Percentiles rank a stretch among this genome's conserved stretches.
Conservation (phyloP, 495 filamentous ascomycete species). For the Aspergillus olivimuriae region DNA sequence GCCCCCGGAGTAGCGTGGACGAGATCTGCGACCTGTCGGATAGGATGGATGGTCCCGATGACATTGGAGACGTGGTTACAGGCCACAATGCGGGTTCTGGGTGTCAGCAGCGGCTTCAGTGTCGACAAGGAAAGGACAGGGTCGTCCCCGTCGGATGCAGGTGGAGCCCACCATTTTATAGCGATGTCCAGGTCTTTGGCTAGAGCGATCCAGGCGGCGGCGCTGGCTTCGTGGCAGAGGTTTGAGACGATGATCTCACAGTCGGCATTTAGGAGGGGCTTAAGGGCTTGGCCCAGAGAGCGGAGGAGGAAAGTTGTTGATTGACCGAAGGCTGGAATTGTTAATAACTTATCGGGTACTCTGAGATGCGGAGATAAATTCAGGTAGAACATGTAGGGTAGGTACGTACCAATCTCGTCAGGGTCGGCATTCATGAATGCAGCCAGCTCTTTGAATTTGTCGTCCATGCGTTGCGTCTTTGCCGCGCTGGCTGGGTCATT, state of each 20-base stretch:
- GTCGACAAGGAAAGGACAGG: slow-evolving; percentile 34
- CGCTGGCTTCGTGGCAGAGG: slow-evolving; percentile 61
- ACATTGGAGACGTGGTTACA: slow-evolving; percentile 47
- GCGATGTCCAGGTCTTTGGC: slow-evolving; percentile 42
- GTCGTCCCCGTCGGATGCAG: slow-evolving; percentile 14
- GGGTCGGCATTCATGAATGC: background rate
- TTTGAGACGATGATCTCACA: slow-evolving; percentile 54
- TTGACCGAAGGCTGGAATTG: background rate
- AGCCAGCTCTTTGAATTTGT: background rate
- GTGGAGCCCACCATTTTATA: slow-evolving; percentile 52
- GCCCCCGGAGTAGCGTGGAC: slow-evolving; percentile 32
- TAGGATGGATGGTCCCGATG: slow-evolving; percentile 55
- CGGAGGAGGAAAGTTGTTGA: background rate
- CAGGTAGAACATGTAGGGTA: too few species aligned
- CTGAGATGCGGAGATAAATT: too few species aligned
- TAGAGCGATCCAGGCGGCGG: slow-evolving; percentile 54
- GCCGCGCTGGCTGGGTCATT: too few species aligned
- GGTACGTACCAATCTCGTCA: background rate
- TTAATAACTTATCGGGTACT: background rate
- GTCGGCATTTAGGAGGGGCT: slow-evolving; percentile 31
- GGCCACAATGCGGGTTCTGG: slow-evolving; percentile 48
- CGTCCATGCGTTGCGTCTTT: too few species aligned
- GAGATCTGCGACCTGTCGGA: slow-evolving; percentile 43
- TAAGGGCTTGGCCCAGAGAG: background rate
- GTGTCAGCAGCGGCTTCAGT: slow-evolving; percentile 43